phyloP scores from a whole-genome alignment of 2,329 filamentous ascomycete genomes.

The Phialocephala subalpina region DNA sequence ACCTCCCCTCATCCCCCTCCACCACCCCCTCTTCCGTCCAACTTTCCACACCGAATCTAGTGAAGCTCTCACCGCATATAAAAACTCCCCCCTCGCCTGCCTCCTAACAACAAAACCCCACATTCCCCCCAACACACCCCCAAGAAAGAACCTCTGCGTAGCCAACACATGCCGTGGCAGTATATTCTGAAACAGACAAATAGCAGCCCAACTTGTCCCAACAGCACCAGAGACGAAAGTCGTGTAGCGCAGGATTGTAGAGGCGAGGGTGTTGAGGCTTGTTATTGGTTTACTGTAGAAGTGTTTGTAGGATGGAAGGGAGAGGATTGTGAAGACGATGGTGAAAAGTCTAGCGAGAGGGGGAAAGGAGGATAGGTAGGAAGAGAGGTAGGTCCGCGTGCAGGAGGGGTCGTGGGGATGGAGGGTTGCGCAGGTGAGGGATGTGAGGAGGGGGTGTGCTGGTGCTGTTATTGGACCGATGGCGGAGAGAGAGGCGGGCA shows the following conservation, averaged over 20 bases:
- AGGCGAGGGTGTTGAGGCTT: conserved; percentile 71
- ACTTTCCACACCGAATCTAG: conserved; percentile 91
- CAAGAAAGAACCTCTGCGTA: conserved; percentile 88
- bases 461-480: conserved; percentile 82
- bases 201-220: conserved; percentile 85
- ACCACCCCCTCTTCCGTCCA: conserved; percentile 88
- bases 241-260: conserved; percentile 75
- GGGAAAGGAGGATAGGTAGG: conserved; percentile 86
- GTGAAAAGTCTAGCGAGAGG: conserved; percentile 80
- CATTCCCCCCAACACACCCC: conserved; percentile 83
- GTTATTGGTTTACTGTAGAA: conserved; percentile 75
- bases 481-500: conserved; percentile 69
- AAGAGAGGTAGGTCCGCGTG: conserved; percentile 84
- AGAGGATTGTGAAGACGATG: conserved; percentile 70
- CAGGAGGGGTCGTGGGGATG: conserved; percentile 91
- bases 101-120: conserved; percentile 82
- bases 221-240: conserved; percentile 84
- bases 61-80: conserved; percentile 81
- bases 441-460: conserved; percentile 86
- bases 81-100: conserved; percentile 71
- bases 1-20: conserved; percentile 81
- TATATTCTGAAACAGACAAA: conserved; percentile 86
- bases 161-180: conserved; percentile 79
- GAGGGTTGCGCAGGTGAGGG: conserved; percentile 87
- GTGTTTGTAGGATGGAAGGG: conserved; percentile 72